Conservation (phyloP, 352 stramenopile species). For the Phytophthora litchii region DNA sequence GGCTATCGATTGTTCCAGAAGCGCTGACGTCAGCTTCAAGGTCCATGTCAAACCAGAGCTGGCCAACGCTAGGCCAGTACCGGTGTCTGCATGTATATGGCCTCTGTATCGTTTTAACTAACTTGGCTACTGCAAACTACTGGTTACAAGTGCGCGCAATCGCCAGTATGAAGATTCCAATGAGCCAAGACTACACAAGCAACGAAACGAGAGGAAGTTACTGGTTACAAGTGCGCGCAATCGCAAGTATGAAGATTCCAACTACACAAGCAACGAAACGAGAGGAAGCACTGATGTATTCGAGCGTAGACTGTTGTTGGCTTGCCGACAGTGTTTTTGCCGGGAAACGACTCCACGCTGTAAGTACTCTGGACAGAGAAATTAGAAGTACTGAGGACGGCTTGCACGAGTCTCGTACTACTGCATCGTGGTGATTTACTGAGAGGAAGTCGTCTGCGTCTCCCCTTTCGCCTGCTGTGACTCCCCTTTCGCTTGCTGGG, state of each 20-base stretch:
- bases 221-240: too few relatives aligned
- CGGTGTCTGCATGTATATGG: too few relatives aligned
- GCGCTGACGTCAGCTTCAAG: slow-evolving; percentile 19
- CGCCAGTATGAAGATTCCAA: too few relatives aligned
- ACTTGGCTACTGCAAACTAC: too few relatives aligned
- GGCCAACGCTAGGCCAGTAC: too few relatives aligned
- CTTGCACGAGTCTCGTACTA: slow-evolving; percentile 16
- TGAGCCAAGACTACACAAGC: too few relatives aligned
- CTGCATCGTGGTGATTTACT: slow-evolving; percentile 20
- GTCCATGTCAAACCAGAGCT: not conserved
- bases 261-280: not conserved
- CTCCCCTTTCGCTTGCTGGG: slow-evolving; percentile 9
- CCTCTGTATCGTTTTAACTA: too few relatives aligned
- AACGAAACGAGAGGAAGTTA: slow-evolving; percentile 7
- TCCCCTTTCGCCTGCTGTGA: slow-evolving; percentile 15
- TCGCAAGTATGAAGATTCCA: too few relatives aligned
- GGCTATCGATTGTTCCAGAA: slow-evolving; percentile 43
- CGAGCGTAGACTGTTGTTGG: slow-evolving; percentile 2
- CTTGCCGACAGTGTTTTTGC: slow-evolving; percentile 21
- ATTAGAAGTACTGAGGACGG: slow-evolving; percentile 19
- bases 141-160: too few relatives aligned
- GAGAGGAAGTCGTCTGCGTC: slow-evolving; percentile 3
- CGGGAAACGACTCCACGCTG: slow-evolving; percentile 14
- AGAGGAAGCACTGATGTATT: slow-evolving; percentile 32
- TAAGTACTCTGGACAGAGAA: slow-evolving; percentile 10